Conservation (phyloP, 2,329 filamentous ascomycete genomes). For the Penicillium corylophilum region DNA sequence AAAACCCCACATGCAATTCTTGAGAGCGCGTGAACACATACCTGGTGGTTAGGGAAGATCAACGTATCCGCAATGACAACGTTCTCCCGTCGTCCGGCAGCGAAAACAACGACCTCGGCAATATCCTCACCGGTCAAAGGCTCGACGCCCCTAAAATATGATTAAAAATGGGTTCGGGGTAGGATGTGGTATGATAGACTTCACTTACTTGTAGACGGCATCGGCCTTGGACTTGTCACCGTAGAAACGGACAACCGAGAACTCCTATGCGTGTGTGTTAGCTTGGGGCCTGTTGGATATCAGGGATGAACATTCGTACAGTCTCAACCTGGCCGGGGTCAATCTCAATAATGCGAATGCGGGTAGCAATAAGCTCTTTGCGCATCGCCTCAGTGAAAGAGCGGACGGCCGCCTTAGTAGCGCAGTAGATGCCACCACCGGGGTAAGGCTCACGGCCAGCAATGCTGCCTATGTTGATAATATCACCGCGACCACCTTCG, state of each 20-base stretch:
- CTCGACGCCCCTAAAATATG: conserved; percentile 64
- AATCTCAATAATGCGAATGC: conserved; percentile 81
- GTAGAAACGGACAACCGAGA: conserved; percentile 82
- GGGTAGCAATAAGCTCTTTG: conserved; percentile 76
- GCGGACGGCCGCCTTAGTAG: conserved; percentile 84
- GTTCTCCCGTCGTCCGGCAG: conserved; percentile 80
- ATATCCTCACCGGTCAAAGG: conserved; percentile 88
- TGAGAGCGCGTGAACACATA: conserved; percentile 40
- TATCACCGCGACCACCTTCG: conserved; percentile 79
- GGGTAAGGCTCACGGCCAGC: conserved; percentile 85
- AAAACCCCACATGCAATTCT: not conserved
- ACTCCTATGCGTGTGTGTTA: conserved; percentile 58
- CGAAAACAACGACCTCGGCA: conserved; percentile 85
- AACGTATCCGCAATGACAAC: conserved; percentile 86
- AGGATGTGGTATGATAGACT: not conserved
- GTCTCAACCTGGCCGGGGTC: conserved; percentile 94
- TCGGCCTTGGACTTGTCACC: conserved; percentile 88
- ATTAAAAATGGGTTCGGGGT: conserved; percentile 1
- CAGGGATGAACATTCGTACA: conserved; percentile 41
- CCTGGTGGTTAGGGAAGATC: conserved; percentile 87
- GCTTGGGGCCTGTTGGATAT: not conserved
- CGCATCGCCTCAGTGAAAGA: conserved; percentile 80
- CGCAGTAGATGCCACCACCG: conserved; percentile 88
- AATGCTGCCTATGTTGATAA: conserved; percentile 93
- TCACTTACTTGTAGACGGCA: conserved; percentile 75